Conservation (phyloP, 2,329 filamentous ascomycete genomes). For the Alternaria postmessia region DNA sequence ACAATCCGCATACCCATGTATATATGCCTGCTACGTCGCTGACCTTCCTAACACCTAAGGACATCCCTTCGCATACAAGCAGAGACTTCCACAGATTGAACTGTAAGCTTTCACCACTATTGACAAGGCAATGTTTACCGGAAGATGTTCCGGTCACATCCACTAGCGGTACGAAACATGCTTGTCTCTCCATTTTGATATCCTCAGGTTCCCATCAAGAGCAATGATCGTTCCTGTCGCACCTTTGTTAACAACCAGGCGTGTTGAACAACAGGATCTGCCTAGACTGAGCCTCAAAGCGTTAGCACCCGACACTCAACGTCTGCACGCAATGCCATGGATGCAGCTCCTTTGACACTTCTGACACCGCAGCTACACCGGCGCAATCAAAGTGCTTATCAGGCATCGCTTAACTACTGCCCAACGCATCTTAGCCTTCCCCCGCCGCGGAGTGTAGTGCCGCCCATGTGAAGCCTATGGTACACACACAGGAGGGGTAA, state of each 20-base stretch:
- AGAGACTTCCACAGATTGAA: neutral
- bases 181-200: neutral
- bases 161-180: neutral
- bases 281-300: constrained; percentile 6
- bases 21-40: neutral
- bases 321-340: constrained; percentile 14
- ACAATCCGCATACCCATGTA: neutral
- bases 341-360: constrained; percentile 8
- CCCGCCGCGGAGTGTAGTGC: constrained; percentile 5
- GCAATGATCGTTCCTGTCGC: neutral
- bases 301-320: constrained; percentile 14
- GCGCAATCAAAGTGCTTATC: constrained; percentile 17
- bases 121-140: neutral
- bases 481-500: constrained; percentile 13
- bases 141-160: neutral
- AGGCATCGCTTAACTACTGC: constrained; percentile 16
- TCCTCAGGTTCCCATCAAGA: neutral
- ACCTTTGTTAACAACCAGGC: constrained; percentile 1
- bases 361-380: constrained; percentile 9
- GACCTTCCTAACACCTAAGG: neutral
- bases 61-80: neutral
- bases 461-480: constrained; percentile 3
- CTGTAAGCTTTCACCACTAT: neutral
- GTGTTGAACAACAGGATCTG: constrained; percentile 14
- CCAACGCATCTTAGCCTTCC: constrained; percentile 11